A percentile compares a stretch with the other conserved stretches of the same genome.
Conservation (phyloP, 2,329 filamentous ascomycete species). For the Penicillium hesseltinei region DNA sequence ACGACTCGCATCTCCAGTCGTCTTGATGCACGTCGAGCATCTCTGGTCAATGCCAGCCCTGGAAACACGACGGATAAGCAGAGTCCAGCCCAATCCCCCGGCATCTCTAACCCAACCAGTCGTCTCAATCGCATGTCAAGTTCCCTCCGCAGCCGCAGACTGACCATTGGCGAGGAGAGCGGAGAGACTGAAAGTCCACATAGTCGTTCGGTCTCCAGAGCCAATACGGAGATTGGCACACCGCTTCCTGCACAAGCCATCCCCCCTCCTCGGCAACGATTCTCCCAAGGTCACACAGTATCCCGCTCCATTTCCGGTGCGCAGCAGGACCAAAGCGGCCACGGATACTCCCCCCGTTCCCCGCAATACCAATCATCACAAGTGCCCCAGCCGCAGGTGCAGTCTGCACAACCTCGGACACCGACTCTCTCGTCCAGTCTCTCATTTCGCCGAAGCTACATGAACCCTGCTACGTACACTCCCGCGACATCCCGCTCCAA, state of each 20-base stretch:
- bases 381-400: conserved; percentile 13
- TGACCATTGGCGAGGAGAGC: conserved; percentile 38
- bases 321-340: conserved; percentile 22
- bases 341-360: conserved; percentile 23
- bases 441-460: conserved; percentile 39
- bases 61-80: conserved; percentile 20
- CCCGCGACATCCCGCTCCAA: conserved; percentile 39
- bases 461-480: conserved; percentile 34
- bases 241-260: conserved; percentile 29
- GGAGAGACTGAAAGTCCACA: conserved; percentile 31
- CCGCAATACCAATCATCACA: conserved; percentile 26
- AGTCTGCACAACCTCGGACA: conserved; percentile 26
- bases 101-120: conserved; percentile 30
- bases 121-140: conserved; percentile 43
- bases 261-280: conserved; percentile 35
- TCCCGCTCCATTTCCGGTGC: conserved; percentile 26
- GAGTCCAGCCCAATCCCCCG: conserved; percentile 17
- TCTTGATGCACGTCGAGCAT: conserved; percentile 44
- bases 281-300: conserved; percentile 29
- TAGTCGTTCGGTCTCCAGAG: conserved; percentile 42
- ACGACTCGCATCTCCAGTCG: conserved; percentile 30
- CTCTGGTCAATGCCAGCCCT: conserved; percentile 31
- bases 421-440: conserved; percentile 31
- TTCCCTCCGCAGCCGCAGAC: conserved; percentile 38
- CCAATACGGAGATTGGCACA: conserved; percentile 43